Base-by-base conservation (phyloP, 441 rosid species). In the Mallotus repandus region DNA sequence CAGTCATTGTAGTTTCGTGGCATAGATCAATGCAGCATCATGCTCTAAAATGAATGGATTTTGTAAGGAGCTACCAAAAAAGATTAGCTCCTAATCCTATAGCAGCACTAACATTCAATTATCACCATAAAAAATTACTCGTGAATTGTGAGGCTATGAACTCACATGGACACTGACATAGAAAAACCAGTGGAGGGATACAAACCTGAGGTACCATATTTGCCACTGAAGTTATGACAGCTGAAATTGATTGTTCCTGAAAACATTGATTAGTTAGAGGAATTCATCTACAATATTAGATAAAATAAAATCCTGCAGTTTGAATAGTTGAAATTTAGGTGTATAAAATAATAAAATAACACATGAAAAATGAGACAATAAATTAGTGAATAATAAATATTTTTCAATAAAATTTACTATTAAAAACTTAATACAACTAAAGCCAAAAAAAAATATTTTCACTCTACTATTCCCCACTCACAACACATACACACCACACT, bases 171-270 rank as follows among this genome's bases (percentile, higher is more conserved):
- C 58, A 15, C 55, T 56, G 50, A 55, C 57, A 49, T n/a, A 21
- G 74, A 4, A 56, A 70, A 45, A 21, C 19, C 57, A 64, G 63
- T 25, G 54, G 49, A 35, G 48, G 45, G 15, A 64, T 43, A 76
- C 81, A 67, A 78, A 95, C 99, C 98, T 90, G 98, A 52, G 98
- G 98, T 69, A 95, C 80, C 91, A 90, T 86, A 79, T 87, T 95
- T 63, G 97, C 96, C 75, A 89, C 93, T 60, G 92, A 88, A 77
- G 94, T 88, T 75, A 91, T 86, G 74, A 92, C 93, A 72, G 92
- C 86, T 69, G 99, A 95, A 81, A 95, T 85, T 61, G 99, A 95
- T 80, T 90, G 94, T 79, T 92, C 98, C 98, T 95, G 92, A 58
- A 81, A 80, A 61, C 55, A 70, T 72, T 60, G 18, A 77, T 13